Evolutionary conservation across 2,329 filamentous ascomycete genomes (phyloP).

Genomic region (Akanthomyces uredinophilus): DNA sequence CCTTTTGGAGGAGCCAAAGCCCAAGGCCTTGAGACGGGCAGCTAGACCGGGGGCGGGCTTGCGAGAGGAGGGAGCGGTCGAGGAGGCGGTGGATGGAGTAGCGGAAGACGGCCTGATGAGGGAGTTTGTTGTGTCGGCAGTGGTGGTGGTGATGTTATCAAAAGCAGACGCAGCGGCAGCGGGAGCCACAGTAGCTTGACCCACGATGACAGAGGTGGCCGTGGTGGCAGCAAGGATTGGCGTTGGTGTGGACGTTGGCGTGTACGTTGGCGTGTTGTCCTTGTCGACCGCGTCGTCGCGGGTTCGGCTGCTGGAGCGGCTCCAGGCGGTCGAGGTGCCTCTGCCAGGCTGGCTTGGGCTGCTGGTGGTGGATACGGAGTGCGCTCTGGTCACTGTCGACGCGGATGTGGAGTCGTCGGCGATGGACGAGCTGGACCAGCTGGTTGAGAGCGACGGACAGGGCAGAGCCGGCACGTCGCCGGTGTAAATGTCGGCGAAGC

Average conservation of each 20-base stretch:
- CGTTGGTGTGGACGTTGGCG: not conserved
- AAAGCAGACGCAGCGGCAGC: not conserved
- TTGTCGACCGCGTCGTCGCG: conserved; percentile 9
- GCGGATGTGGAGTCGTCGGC: conserved; percentile 15
- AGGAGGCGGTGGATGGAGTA: conserved; percentile 17
- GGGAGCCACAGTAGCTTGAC: not conserved
- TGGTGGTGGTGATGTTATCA: conserved; percentile 6
- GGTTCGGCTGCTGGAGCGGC: conserved; percentile 12
- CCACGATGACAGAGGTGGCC: not conserved
- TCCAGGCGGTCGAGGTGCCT: conserved; percentile 10
- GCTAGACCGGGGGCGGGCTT: conserved; percentile 61
- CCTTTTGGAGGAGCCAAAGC: conserved; percentile 47
- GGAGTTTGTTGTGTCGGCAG: not conserved
- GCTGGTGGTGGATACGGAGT: conserved; percentile 15
- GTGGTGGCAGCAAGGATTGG: conserved; percentile 3
- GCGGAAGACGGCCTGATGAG: not conserved
- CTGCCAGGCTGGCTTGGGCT: conserved; percentile 12
- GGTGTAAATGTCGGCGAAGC: conserved; percentile 11
- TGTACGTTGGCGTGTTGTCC: conserved; percentile 10
- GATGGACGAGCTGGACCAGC: conserved; percentile 15
- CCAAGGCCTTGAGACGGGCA: conserved; percentile 59
- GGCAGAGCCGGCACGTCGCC: not conserved
- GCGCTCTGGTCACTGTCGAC: conserved; percentile 8
- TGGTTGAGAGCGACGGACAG: conserved; percentile 8
- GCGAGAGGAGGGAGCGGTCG: conserved; percentile 32